These are phyloP conservation scores for Scytalidium sp. DNA, from an alignment of 2,329 filamentous ascomycete species.

Conservation along the genomic window DNA sequence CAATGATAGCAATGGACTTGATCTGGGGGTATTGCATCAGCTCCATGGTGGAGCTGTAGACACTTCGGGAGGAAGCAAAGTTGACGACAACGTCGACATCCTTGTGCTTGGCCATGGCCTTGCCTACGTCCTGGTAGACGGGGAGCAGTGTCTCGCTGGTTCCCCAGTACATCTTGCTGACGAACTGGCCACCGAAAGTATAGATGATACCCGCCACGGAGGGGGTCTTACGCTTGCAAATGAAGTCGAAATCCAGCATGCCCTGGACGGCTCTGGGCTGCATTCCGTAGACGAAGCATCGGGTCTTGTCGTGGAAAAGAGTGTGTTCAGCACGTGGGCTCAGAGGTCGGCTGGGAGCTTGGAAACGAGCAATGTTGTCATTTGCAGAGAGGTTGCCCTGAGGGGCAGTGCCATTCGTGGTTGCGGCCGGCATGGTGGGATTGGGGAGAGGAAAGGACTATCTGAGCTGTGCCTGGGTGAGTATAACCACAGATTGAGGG, in stretches of 20 bases:
- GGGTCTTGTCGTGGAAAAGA: constrained; percentile 98
- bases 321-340: constrained; percentile 85
- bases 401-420: constrained; percentile 45
- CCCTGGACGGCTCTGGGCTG: constrained; percentile 90
- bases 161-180: constrained; percentile 99
- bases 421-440: constrained; percentile 30
- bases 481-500: no score
- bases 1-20: constrained; percentile 98
- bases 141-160: constrained; percentile 98
- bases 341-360: constrained; percentile 85
- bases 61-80: constrained; percentile 97
- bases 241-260: constrained; percentile 99
- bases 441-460: constrained; percentile 9
- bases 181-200: constrained; percentile 99
- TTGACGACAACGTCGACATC: constrained; percentile 99
- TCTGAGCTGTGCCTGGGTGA: no score
- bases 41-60: constrained; percentile 98
- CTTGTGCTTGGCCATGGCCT: constrained; percentile 93
- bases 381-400: constrained; percentile 64
- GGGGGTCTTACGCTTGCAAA: constrained; percentile 96
- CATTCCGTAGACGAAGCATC: constrained; percentile 99
- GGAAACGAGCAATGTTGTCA: constrained; percentile 98
- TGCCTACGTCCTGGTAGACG: constrained; percentile 91
- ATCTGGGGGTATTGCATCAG: constrained; percentile 96
- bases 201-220: constrained; percentile 99